Percentiles rank a stretch among this genome's conserved stretches.
phyloP scores from a whole-genome alignment of 164 flowering plant genomes.

The Kingdonia uniflora region DNA sequence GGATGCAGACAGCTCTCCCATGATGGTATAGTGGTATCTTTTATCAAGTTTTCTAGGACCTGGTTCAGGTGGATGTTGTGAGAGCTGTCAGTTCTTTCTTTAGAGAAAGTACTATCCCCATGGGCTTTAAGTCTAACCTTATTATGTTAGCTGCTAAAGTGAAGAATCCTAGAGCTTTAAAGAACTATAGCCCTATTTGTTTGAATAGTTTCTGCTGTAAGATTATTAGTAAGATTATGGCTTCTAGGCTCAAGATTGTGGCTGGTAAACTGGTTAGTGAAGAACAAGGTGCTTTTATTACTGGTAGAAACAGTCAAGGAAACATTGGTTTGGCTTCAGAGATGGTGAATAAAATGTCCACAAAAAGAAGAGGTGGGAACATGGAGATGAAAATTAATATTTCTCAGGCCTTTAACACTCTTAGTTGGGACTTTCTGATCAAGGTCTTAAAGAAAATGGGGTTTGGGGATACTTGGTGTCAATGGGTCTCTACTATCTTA shows the following conservation, averaged over 20 bases:
- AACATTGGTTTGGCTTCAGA: not conserved
- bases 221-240: not conserved
- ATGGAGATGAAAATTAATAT: not conserved
- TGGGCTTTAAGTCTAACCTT: not conserved
- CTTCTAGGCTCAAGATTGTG: not conserved
- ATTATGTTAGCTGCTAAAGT: not conserved
- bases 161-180: not conserved
- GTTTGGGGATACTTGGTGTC: too few relatives aligned
- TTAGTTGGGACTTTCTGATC: too few relatives aligned
- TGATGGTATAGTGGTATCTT: not conserved
- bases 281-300: not conserved
- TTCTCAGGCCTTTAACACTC: not conserved
- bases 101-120: not conserved
- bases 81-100: not conserved
- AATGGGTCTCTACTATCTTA: too few relatives aligned
- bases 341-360: not conserved
- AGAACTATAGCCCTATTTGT: not conserved
- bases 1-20: not conserved
- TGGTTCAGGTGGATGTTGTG: not conserved
- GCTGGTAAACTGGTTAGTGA: not conserved
- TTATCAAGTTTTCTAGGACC: not conserved
- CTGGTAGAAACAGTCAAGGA: not conserved
- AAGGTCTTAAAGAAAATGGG: too few relatives aligned
- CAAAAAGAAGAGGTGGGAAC: not conserved
- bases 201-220: not conserved